Evolutionary conservation across 1,284 basidiomycete genomes (phyloP).

Genomic region (Rhizoctonia solani): DNA sequence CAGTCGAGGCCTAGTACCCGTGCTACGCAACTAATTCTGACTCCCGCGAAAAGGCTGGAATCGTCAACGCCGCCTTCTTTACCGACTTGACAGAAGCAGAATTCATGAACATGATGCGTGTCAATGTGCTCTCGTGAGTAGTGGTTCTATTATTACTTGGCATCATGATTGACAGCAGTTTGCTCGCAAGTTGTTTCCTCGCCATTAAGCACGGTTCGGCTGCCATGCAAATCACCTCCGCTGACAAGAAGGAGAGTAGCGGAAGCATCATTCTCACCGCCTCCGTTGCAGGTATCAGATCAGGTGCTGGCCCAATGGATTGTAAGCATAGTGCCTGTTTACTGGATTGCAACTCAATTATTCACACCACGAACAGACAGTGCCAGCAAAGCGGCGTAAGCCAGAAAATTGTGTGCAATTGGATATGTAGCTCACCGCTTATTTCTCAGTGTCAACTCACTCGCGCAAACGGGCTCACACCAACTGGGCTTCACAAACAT

Average conservation of each 20-base stretch:
- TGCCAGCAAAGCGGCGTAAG: conserved; percentile 87
- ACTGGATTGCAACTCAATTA: conserved; percentile 35
- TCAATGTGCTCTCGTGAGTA: conserved; percentile 80
- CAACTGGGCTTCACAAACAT: conserved; percentile 83
- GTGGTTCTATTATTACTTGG: not conserved
- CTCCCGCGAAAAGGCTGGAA: no score
- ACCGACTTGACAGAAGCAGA: conserved; percentile 63
- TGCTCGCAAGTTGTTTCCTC: conserved; percentile 72
- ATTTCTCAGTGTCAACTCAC: conserved; percentile 70
- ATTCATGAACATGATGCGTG: conserved; percentile 75
- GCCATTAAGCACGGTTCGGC: conserved; percentile 84
- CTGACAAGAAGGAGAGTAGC: conserved; percentile 67
- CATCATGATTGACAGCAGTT: not conserved
- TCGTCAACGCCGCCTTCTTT: conserved; percentile 17
- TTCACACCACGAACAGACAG: conserved; percentile 59
- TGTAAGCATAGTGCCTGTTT: conserved; percentile 63
- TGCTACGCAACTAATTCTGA: no score
- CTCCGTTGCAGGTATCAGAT: conserved; percentile 85
- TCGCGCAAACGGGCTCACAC: conserved; percentile 80
- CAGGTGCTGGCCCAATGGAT: conserved; percentile 83
- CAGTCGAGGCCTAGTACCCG: conserved; percentile 34
- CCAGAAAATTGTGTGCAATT: conserved; percentile 34
- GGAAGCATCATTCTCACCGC: conserved; percentile 92
- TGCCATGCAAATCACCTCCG: conserved; percentile 73
- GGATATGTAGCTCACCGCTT: conserved; percentile 13